Evolutionary conservation across 108 stramenopile genomes (phyloP).

Genomic region (Conticribra guillardii): DNA sequence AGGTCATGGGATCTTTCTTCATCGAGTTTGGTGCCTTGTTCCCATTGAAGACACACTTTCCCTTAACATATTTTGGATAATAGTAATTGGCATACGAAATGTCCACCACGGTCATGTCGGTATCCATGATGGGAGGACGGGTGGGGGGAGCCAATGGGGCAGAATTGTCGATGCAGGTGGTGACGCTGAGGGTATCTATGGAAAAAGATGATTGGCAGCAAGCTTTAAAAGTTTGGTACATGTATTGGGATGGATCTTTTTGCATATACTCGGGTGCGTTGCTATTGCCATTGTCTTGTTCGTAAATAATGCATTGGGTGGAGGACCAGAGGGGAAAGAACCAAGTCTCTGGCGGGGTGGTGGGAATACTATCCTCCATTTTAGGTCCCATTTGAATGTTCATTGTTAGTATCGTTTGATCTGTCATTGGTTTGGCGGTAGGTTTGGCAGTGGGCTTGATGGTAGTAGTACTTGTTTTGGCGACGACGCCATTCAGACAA

Average conservation of each 20-base stretch:
- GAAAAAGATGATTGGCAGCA: slow-evolving; percentile 17
- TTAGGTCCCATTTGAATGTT: slow-evolving; percentile 5
- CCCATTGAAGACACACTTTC: slow-evolving; percentile 1
- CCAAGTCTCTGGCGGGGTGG: background rate
- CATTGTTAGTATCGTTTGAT: background rate
- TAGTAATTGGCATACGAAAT: background rate
- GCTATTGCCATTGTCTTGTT: too few species aligned
- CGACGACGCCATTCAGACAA: too few species aligned
- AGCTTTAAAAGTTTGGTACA: slow-evolving; percentile 6
- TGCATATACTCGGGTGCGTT: slow-evolving; percentile 10
- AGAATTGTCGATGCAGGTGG: background rate
- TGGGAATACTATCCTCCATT: background rate
- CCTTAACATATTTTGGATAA: slow-evolving; percentile 13
- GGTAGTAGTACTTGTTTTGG: background rate
- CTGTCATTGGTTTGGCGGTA: background rate
- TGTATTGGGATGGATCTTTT: background rate
- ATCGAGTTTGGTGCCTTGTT: slow-evolving; percentile 13
- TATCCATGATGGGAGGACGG: slow-evolving; percentile 19
- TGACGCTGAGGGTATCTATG: background rate
- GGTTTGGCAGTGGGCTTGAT: slow-evolving; percentile 2
- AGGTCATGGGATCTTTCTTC: slow-evolving; percentile 19
- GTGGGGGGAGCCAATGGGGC: slow-evolving; percentile 7
- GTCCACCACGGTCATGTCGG: background rate
- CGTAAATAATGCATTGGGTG: slow-evolving; percentile 2
- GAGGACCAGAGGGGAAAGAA: slow-evolving; percentile 9